These are phyloP conservation scores for Malassezia sp. DNA, from an alignment of 1,284 basidiomycete genomes.

Conservation along the genomic window DNA sequence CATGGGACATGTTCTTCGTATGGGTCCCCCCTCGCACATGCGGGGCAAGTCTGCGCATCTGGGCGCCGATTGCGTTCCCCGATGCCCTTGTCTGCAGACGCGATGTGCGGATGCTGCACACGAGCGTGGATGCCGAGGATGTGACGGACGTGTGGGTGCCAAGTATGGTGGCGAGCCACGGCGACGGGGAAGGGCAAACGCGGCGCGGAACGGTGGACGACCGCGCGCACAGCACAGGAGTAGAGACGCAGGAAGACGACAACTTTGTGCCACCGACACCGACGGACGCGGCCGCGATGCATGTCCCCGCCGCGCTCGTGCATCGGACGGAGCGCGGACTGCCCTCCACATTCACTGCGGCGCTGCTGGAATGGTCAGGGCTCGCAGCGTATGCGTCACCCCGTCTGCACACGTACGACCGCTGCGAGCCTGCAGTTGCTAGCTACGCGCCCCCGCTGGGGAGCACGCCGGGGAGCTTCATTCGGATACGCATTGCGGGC, in stretches of 20 bases:
- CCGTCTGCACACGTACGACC: conserved; percentile 6
- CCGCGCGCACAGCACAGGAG: too few relatives aligned
- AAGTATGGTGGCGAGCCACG: neutral
- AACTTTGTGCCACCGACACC: too few relatives aligned
- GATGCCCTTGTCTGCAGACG: neutral
- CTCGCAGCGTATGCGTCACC: conserved; percentile 3
- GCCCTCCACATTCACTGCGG: neutral
- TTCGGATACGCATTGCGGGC: neutral
- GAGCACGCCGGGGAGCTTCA: neutral
- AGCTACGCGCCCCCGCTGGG: neutral
- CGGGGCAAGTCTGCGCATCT: neutral
- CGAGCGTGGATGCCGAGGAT: neutral
- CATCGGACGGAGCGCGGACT: too few relatives aligned
- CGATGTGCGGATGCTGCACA: neutral
- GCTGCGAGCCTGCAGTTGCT: conserved; percentile 10
- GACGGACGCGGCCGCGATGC: too few relatives aligned
- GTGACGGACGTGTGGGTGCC: conserved; percentile 10
- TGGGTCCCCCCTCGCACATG: conserved; percentile 5
- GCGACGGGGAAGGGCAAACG: too few relatives aligned
- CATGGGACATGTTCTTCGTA: conserved; percentile 6
- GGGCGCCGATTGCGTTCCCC: conserved; percentile 5
- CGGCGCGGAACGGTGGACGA: too few relatives aligned
- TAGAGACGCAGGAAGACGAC: too few relatives aligned
- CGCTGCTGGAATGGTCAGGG: conserved; percentile 9
- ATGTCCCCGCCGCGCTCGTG: too few relatives aligned